A percentile compares a stretch with the other conserved stretches of the same genome.
These are phyloP conservation scores for Aspergillus latus DNA, from an alignment of 2,329 filamentous ascomycete species.

Conservation along the genomic window DNA sequence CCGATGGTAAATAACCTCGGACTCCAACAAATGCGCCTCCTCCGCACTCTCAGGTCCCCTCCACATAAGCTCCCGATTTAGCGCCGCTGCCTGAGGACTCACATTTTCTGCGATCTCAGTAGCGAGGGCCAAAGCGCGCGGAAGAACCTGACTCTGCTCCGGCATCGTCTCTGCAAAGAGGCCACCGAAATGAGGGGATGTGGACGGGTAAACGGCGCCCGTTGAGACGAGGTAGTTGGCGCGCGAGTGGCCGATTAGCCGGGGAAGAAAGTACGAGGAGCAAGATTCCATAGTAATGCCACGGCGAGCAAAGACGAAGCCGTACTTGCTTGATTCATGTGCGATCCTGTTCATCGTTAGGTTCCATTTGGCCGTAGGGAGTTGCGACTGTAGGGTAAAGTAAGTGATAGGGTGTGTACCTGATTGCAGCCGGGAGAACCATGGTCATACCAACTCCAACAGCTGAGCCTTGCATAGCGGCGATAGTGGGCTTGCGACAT, in stretches of 20 bases:
- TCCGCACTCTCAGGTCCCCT: slow-evolving; percentile 57
- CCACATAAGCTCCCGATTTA: slow-evolving; percentile 74
- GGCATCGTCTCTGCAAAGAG: slow-evolving; percentile 68
- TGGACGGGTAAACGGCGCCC: slow-evolving; percentile 56
- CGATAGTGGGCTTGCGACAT: slow-evolving; percentile 59
- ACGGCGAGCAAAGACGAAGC: slow-evolving; percentile 70
- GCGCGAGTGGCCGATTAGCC: slow-evolving; percentile 58
- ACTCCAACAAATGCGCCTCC: slow-evolving; percentile 68
- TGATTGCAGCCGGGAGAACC: slow-evolving; percentile 58
- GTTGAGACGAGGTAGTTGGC: slow-evolving; percentile 56
- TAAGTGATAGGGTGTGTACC: slow-evolving; percentile 18
- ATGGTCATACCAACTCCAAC: slow-evolving; percentile 61
- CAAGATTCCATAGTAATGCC: slow-evolving; percentile 72
- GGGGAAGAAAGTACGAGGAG: slow-evolving; percentile 69
- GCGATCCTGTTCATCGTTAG: slow-evolving; percentile 43
- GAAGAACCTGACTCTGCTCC: slow-evolving; percentile 59
- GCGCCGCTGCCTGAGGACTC: slow-evolving; percentile 60
- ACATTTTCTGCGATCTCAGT: slow-evolving; percentile 66
- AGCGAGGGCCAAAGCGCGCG: slow-evolving; percentile 65
- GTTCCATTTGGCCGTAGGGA: not conserved
- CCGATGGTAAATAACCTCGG: slow-evolving; percentile 40
- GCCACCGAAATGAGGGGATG: slow-evolving; percentile 51
- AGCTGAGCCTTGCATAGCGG: slow-evolving; percentile 56
- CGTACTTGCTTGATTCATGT: slow-evolving; percentile 62
- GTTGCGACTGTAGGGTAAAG: not conserved